These are phyloP conservation scores for Penicillium palitans DNA, from an alignment of 2,329 filamentous ascomycete genomes.

Conservation along the genomic window DNA sequence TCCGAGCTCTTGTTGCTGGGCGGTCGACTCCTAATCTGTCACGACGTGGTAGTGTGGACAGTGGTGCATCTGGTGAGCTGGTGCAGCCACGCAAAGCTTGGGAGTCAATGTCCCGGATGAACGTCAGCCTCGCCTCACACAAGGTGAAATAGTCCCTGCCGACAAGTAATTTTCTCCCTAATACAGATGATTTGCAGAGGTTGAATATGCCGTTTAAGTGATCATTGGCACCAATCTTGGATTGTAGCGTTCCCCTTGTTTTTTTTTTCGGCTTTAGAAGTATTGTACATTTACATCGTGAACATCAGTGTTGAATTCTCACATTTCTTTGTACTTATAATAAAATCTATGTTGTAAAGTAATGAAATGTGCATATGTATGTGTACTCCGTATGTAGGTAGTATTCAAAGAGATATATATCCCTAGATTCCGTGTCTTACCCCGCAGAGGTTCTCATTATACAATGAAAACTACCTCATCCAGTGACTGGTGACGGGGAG, in stretches of 20 bases:
- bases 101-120: conserved; percentile 30
- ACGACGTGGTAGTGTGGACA: conserved; percentile 44
- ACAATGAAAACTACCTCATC: conserved; percentile 24
- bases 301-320: neutral
- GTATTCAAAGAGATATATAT: neutral
- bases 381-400: neutral
- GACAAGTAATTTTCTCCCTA: neutral
- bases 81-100: conserved; percentile 30
- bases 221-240: neutral
- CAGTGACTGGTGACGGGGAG: neutral
- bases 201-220: neutral
- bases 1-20: conserved; percentile 48
- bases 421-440: conserved; percentile 18
- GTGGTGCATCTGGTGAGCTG: conserved; percentile 35
- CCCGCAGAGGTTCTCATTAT: conserved; percentile 32
- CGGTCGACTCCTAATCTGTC: conserved; percentile 40
- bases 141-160: neutral
- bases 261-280: neutral
- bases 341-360: neutral
- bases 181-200: neutral
- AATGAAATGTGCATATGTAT: neutral
- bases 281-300: neutral
- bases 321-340: neutral
- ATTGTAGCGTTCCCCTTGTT: neutral
- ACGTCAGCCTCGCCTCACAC: conserved; percentile 23